These are phyloP conservation scores for Trametes meyenii DNA, from an alignment of 768 basidiomycete species.

Conservation along the genomic window DNA sequence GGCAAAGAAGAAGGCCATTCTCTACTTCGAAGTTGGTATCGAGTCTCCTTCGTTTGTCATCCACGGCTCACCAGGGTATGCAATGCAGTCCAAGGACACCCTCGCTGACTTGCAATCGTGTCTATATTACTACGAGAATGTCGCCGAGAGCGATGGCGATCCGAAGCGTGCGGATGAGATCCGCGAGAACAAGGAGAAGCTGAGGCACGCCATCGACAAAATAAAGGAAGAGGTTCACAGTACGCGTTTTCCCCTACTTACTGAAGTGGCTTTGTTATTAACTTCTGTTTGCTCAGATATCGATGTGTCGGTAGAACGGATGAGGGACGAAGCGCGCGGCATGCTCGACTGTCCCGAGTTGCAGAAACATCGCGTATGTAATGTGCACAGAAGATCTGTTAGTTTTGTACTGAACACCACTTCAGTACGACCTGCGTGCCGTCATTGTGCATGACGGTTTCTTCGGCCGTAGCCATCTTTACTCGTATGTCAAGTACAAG, in stretches of 20 bases:
- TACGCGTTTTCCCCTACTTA: constrained; percentile 35
- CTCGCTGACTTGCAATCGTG: constrained; percentile 61
- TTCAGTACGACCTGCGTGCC: constrained; percentile 79
- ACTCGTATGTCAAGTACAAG: constrained; percentile 73
- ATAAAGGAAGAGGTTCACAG: constrained; percentile 60
- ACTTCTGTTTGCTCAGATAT: constrained; percentile 45
- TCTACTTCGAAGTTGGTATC: constrained; percentile 55
- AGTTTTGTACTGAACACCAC: background rate
- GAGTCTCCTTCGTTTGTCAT: background rate
- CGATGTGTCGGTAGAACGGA: constrained; percentile 48
- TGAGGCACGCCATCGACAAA: constrained; percentile 53
- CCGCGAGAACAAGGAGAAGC: constrained; percentile 47
- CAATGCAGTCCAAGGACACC: constrained; percentile 58
- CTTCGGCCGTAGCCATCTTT: constrained; percentile 75
- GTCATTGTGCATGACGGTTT: constrained; percentile 80
- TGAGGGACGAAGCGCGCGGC: constrained; percentile 47
- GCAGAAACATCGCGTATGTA: constrained; percentile 57
- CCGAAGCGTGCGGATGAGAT: constrained; percentile 49
- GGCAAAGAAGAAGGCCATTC: constrained; percentile 49
- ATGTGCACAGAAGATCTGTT: background rate
- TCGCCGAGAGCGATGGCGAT: constrained; percentile 55
- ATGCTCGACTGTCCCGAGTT: constrained; percentile 68
- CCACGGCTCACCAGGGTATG: background rate
- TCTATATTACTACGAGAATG: constrained; percentile 71
- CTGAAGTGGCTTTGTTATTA: background rate